Conservation (phyloP, 169 alveolate species). For the Plasmodium malariae region DNA sequence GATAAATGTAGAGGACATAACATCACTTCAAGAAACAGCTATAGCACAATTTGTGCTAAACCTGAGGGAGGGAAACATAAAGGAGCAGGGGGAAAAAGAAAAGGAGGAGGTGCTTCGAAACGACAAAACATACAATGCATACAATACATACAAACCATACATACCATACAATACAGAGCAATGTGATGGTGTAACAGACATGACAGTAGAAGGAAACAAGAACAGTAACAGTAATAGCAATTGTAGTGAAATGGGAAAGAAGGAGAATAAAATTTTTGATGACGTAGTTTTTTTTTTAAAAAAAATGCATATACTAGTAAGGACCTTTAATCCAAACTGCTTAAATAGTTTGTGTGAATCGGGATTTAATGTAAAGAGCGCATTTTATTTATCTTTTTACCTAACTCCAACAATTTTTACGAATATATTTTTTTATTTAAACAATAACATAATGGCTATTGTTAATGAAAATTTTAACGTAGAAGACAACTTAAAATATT, state of each 20-base stretch:
- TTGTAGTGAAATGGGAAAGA: neutral
- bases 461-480: conserved; percentile 25
- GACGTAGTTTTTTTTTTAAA: conserved; percentile 29
- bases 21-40: conserved; percentile 67
- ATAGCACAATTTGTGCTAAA: conserved; percentile 38
- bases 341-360: conserved; percentile 57
- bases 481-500: conserved; percentile 47
- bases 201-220: no score
- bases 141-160: neutral
- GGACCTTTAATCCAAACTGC: conserved; percentile 8
- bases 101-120: neutral
- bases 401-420: conserved; percentile 22
- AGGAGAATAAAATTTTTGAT: neutral
- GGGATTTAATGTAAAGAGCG: conserved; percentile 46
- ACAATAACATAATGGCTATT: conserved; percentile 47
- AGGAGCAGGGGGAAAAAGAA: neutral
- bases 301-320: conserved; percentile 54
- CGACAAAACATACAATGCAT: neutral
- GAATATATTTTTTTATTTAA: conserved; percentile 40
- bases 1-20: conserved; percentile 52
- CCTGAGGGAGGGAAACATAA: neutral
- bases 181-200: neutral
- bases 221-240: neutral
- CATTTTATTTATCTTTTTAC: conserved; percentile 62
- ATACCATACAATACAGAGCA: neutral